Percentiles rank a stretch among this genome's conserved stretches.
Evolutionary conservation across 345 rosid species (phyloP).

Genomic region (Arabis alpina): DNA sequence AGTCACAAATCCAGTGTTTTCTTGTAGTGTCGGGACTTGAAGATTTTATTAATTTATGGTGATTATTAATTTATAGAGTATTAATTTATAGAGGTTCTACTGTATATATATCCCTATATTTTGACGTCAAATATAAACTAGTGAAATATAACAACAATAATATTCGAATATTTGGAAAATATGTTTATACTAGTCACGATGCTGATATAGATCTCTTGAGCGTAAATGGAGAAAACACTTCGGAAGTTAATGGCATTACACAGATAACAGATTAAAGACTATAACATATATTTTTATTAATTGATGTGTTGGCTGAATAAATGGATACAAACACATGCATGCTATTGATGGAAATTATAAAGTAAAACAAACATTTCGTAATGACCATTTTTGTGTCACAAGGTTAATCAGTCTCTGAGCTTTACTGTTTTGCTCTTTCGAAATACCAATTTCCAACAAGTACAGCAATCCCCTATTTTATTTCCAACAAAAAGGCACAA

Average conservation of each 20-base stretch:
- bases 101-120: not conserved
- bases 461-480: constrained; percentile 70
- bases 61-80: too few species aligned
- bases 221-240: constrained; percentile 1
- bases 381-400: constrained; percentile 49
- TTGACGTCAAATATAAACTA: not conserved
- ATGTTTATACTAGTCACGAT: constrained; percentile 5
- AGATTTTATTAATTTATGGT: too few species aligned
- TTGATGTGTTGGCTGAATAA: not conserved
- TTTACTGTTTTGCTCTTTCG: constrained; percentile 51
- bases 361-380: constrained; percentile 10
- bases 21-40: too few species aligned
- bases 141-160: constrained; percentile 4
- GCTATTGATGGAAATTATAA: not conserved
- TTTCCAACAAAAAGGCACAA: constrained; percentile 16
- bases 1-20: too few species aligned
- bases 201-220: not conserved
- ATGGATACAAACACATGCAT: not conserved
- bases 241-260: not conserved
- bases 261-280: not conserved
- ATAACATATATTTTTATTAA: not conserved
- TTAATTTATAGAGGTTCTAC: too few species aligned
- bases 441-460: constrained; percentile 96
- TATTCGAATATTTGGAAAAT: not conserved
- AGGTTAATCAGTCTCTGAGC: constrained; percentile 64